phyloP scores from a whole-genome alignment of 306 rosid species.

The Cyclanthera cordifolia region DNA sequence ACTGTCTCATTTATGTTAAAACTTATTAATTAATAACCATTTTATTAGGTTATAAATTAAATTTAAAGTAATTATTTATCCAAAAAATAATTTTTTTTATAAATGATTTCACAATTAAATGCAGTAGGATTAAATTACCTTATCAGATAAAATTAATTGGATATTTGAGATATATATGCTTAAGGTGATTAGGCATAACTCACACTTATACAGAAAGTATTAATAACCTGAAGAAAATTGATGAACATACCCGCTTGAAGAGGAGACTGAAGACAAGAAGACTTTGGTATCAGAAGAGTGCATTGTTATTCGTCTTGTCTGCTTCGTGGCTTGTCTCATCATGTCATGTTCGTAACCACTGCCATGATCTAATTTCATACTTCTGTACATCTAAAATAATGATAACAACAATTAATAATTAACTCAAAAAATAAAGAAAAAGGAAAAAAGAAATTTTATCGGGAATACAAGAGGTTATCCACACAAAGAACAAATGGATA shows the following conservation, averaged over 20 bases:
- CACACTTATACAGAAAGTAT: too few species aligned
- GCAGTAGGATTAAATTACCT: too few species aligned
- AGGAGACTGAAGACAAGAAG: neutral
- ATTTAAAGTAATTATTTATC: too few species aligned
- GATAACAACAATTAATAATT: neutral
- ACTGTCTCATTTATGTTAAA: too few species aligned
- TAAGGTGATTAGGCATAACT: too few species aligned
- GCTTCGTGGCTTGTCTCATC: neutral
- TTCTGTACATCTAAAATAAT: slow-evolving; percentile 5
- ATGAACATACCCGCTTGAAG: slow-evolving; percentile 4
- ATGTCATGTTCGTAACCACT: neutral
- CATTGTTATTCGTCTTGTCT: neutral
- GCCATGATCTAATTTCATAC: neutral
- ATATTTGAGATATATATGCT: too few species aligned
- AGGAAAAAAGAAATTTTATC: neutral
- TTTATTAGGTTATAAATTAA: too few species aligned
- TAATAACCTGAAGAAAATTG: neutral
- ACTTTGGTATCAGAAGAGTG: neutral
- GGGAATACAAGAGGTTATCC: neutral
- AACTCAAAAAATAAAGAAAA: neutral
- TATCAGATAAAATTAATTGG: too few species aligned
- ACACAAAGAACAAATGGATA: neutral
- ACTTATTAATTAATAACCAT: too few species aligned
- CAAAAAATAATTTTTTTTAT: too few species aligned
- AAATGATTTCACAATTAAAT: too few species aligned